Evolutionary conservation across 176 grass and related monocot species (phyloP), one percentile per base, ranked within the genome.

Genomic region (Otatea glauca): DNA sequence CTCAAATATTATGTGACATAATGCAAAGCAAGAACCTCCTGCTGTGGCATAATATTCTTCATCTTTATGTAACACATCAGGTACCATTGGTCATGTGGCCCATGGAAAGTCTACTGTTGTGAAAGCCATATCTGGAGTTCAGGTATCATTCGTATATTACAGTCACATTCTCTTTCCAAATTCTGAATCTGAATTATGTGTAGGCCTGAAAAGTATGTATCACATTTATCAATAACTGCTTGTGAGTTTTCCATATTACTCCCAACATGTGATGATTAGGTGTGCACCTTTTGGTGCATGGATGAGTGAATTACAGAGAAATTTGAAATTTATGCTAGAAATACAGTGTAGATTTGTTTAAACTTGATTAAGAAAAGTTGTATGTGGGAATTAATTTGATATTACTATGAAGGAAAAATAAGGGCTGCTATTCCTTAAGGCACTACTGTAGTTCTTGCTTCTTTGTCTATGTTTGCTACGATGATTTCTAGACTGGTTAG

Each of bases 61-160:
- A 49, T 68, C 15, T 17, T 56, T 88, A 37, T 54, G 81, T 72
- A 43, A 68, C 66, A 85, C 81, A 16, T 74, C 62, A 97, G 94
- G 94, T 80, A 97, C 94, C 42, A 97, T 97, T 84, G 91, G 94
- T 16, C 94, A 97, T 35, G 94, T 97, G 87, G 92, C 94, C 50
- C 94, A 97, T 78, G 94, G 94, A 78, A 97, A 97, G 64, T 97
- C 91, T 53, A 94, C 94, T 84, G 91, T 97, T 42, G 91, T 97
- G n/a, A 97, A 97, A 90, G 94, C 91, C 44, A 97, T 94, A 77
- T 97, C 94, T 37, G 94, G 94, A 67, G 94, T 97, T 78, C 91
- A 97, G 91, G 94, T 97, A 81, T 73, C n/a, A 74, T 78, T 79
- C 17, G 68, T 35, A 62, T 66, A 35, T 74, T 79, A 5, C 35